These are phyloP conservation scores for Pyrenophora seminiperda DNA, from an alignment of 2,329 filamentous ascomycete genomes.

Conservation along the genomic window DNA sequence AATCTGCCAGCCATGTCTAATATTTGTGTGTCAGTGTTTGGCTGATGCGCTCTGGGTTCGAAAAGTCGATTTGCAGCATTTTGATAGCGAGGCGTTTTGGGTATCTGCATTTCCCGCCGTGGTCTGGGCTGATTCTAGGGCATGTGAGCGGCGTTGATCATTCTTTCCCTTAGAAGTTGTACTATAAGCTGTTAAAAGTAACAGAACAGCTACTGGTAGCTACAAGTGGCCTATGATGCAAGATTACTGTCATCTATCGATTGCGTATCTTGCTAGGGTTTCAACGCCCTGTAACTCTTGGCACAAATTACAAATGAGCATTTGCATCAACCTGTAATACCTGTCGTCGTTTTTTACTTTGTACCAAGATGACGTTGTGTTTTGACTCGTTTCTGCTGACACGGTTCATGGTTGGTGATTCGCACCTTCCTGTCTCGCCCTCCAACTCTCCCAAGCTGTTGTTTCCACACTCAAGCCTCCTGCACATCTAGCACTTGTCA, in stretches of 20 bases:
- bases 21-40: conserved; percentile 1
- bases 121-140: conserved; percentile 19
- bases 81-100: conserved; percentile 50
- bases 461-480: conserved; percentile 65
- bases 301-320: not conserved
- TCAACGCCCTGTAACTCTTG: not conserved
- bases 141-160: conserved; percentile 30
- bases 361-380: not conserved
- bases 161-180: conserved; percentile 21
- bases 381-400: not conserved
- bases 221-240: not conserved
- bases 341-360: not conserved
- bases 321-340: not conserved
- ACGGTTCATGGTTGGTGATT: not conserved
- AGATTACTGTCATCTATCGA: conserved; percentile 3
- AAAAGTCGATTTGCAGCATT: conserved; percentile 29
- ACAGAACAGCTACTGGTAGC: not conserved
- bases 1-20: conserved; percentile 43
- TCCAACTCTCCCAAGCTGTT: conserved; percentile 62
- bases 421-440: conserved; percentile 31
- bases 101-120: conserved; percentile 29
- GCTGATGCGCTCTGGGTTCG: not conserved
- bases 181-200: conserved; percentile 13
- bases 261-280: not conserved
- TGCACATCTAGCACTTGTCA: conserved; percentile 50